These are phyloP conservation scores for Beauveria scarabaeidicola DNA, from an alignment of 2,329 filamentous ascomycete genomes.

Conservation along the genomic window DNA sequence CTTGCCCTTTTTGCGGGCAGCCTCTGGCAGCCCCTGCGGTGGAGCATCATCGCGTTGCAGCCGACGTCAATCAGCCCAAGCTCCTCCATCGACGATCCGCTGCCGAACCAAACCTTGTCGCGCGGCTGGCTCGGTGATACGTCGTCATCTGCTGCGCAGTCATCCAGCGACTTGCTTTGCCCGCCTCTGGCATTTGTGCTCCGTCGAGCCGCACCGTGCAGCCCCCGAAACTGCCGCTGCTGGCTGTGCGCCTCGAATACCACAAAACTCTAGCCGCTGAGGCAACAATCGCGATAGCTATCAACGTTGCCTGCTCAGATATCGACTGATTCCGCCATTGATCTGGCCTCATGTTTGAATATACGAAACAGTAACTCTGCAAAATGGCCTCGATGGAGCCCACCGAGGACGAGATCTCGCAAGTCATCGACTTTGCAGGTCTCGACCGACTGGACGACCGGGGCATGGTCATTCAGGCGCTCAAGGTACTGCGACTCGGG, in stretches of 20 bases:
- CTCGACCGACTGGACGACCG: constrained; percentile 30
- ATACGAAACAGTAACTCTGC: neutral
- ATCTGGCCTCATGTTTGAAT: neutral
- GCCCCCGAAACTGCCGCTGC: neutral
- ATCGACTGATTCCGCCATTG: neutral
- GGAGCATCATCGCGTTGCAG: constrained; percentile 5
- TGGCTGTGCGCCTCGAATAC: neutral
- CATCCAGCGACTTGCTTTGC: neutral
- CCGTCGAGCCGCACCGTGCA: neutral
- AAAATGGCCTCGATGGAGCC: constrained; percentile 28
- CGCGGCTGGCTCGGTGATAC: neutral
- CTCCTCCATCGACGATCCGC: neutral
- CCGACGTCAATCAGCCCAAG: constrained; percentile 3
- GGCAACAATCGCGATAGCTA: neutral
- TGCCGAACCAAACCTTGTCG: neutral
- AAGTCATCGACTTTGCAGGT: constrained; percentile 34
- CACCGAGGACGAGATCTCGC: constrained; percentile 27
- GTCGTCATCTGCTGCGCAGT: neutral
- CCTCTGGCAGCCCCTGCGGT: neutral
- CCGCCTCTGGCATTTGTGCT: neutral
- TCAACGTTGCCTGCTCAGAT: neutral
- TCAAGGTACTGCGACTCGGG: constrained; percentile 26
- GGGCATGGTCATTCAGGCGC: constrained; percentile 30
- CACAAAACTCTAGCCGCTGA: neutral
- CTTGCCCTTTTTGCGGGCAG: neutral